These are phyloP conservation scores for Ophiocordyceps sinensis DNA, from an alignment of 2,329 filamentous ascomycete genomes.

Conservation along the genomic window DNA sequence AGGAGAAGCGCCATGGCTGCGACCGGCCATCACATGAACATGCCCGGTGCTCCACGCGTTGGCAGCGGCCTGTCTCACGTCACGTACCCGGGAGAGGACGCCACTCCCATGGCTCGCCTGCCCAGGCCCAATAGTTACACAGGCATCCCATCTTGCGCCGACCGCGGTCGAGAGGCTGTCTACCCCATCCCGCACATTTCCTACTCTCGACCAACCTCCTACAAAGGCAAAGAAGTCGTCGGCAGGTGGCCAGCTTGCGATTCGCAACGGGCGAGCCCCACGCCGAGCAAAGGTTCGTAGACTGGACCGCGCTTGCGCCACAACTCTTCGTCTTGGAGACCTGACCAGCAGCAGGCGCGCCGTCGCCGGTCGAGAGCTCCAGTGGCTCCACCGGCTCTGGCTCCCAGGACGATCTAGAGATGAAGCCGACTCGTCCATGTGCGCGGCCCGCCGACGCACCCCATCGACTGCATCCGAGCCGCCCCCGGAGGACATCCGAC, in stretches of 20 bases:
- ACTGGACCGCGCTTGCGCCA: not conserved
- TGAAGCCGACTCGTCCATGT: slow-evolving; percentile 12
- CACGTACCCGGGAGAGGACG: slow-evolving; percentile 28
- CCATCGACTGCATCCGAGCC: slow-evolving; percentile 12
- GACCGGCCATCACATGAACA: slow-evolving; percentile 21
- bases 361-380: slow-evolving; percentile 16
- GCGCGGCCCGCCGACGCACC: slow-evolving; percentile 4
- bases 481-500: slow-evolving; percentile 15
- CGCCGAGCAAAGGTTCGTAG: slow-evolving; percentile 22
- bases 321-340: not conserved
- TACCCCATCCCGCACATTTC: slow-evolving; percentile 14
- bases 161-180: slow-evolving; percentile 13
- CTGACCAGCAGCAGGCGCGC: not conserved
- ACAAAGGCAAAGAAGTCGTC: slow-evolving; percentile 29
- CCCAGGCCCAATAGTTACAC: slow-evolving; percentile 29
- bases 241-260: slow-evolving; percentile 16
- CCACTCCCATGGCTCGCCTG: slow-evolving; percentile 22
- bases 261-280: slow-evolving; percentile 18
- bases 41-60: slow-evolving; percentile 27
- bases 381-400: slow-evolving; percentile 23
- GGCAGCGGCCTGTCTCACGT: slow-evolving; percentile 31
- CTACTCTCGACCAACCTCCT: slow-evolving; percentile 11
- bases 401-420: slow-evolving; percentile 26
- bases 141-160: slow-evolving; percentile 17
- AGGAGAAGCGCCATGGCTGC: slow-evolving; percentile 33